These are phyloP conservation scores for Pyrrhoderma lamaoense DNA, from an alignment of 1,284 basidiomycete species.

Conservation along the genomic window DNA sequence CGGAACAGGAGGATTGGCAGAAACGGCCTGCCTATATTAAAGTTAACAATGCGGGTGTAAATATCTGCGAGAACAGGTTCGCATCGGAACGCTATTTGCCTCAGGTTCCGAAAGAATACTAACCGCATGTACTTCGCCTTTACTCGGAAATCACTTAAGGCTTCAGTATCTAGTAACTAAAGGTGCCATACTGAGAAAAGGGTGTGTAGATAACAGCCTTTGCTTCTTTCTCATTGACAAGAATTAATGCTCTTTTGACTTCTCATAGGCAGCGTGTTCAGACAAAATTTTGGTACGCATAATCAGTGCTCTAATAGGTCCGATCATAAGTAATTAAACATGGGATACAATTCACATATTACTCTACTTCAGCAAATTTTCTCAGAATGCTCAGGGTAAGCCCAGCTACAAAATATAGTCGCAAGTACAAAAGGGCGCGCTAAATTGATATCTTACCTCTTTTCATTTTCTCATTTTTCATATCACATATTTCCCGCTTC, in stretches of 20 bases:
- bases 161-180: constrained; percentile 77
- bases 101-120: not conserved
- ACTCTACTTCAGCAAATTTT: constrained; percentile 55
- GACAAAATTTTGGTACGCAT: constrained; percentile 67
- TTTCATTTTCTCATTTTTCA: not conserved
- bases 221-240: constrained; percentile 14
- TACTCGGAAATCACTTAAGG: constrained; percentile 31
- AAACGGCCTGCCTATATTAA: constrained; percentile 77
- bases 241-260: constrained; percentile 1
- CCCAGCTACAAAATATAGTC: not conserved
- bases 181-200: constrained; percentile 76
- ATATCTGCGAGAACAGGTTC: constrained; percentile 77
- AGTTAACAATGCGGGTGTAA: constrained; percentile 62
- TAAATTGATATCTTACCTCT: not conserved
- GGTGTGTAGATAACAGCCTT: constrained; percentile 35
- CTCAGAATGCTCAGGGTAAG: constrained; percentile 55
- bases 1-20: constrained; percentile 69
- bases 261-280: constrained; percentile 57
- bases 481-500: not conserved
- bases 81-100: constrained; percentile 17
- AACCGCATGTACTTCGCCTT: not conserved
- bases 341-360: constrained; percentile 13
- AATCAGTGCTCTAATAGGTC: constrained; percentile 2
- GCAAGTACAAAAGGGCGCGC: no score
- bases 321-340: constrained; percentile 22